A percentile compares a stretch with the other conserved stretches of the same genome.
phyloP scores from a whole-genome alignment of 179 eudicot genomes.

The Silene noctiflora region DNA sequence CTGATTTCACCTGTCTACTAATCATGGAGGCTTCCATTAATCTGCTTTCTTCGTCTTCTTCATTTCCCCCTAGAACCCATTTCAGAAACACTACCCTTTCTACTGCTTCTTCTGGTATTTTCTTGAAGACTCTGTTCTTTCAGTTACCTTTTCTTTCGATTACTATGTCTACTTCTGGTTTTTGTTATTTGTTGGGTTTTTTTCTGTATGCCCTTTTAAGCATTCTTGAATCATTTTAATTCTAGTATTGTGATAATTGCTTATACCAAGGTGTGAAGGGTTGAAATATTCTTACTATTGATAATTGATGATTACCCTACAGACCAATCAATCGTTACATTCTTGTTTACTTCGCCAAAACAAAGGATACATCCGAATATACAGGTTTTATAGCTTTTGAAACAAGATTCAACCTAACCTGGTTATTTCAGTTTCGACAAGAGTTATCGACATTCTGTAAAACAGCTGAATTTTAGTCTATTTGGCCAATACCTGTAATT shows the following conservation, averaged over 20 bases:
- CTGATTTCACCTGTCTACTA: neutral
- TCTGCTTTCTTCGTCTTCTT: conserved; percentile 59
- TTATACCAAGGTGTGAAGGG: neutral
- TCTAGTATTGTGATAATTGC: neutral
- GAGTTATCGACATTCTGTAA: neutral
- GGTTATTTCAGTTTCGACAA: neutral
- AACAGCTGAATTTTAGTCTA: neutral
- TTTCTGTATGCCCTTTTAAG: neutral
- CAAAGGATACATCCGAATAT: neutral
- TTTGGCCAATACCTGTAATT: neutral
- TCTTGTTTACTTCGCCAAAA: neutral
- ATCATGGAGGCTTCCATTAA: conserved; percentile 64
- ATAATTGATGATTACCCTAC: neutral
- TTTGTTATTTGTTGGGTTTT: neutral
- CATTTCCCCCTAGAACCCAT: conserved; percentile 41
- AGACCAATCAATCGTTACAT: neutral
- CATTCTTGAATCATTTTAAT: neutral
- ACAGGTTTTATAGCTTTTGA: neutral
- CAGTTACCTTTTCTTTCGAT: neutral
- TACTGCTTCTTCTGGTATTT: conserved; percentile 48
- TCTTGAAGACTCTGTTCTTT: neutral
- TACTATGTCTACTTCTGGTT: neutral
- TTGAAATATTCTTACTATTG: neutral
- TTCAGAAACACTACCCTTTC: conserved; percentile 36
- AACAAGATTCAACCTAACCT: neutral